phyloP scores from a whole-genome alignment of 257 asterid genomes.

The Coffea canephora region DNA sequence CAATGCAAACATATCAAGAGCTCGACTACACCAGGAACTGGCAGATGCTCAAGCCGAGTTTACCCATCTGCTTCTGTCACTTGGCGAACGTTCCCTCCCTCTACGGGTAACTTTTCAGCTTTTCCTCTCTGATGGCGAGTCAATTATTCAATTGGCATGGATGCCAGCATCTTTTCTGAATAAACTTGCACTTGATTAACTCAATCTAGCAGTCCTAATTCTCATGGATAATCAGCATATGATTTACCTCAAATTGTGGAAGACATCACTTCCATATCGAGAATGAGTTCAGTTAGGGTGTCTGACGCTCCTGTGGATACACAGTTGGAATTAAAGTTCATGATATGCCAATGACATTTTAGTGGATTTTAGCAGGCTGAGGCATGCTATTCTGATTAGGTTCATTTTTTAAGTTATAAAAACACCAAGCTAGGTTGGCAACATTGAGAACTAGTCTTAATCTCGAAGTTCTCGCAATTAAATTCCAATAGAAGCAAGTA shows the following conservation, averaged over 20 bases:
- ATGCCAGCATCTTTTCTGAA: background rate
- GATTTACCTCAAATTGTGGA: too few species aligned
- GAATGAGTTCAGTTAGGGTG: background rate
- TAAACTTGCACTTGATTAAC: slow-evolving; percentile 1
- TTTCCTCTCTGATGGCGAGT: background rate
- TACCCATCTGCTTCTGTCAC: slow-evolving; percentile 81
- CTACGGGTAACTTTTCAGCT: slow-evolving; percentile 53
- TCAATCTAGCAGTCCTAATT: background rate
- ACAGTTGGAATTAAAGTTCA: background rate
- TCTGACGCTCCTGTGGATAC: background rate
- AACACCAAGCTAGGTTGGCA: background rate
- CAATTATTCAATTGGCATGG: too few species aligned
- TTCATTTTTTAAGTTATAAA: background rate
- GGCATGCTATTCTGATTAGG: background rate
- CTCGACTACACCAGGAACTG: slow-evolving; percentile 82
- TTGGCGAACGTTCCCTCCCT: slow-evolving; percentile 94
- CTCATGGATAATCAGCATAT: background rate
- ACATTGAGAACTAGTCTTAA: background rate
- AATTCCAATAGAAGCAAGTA: background rate
- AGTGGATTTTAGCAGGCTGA: background rate
- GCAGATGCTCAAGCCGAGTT: slow-evolving; percentile 94
- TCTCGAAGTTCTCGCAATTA: background rate
- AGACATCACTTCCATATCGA: background rate
- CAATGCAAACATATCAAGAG: slow-evolving; percentile 79
- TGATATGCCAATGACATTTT: background rate